Evolutionary conservation across 106 monocot species (phyloP).

Genomic region (Vanilla planifolia): DNA sequence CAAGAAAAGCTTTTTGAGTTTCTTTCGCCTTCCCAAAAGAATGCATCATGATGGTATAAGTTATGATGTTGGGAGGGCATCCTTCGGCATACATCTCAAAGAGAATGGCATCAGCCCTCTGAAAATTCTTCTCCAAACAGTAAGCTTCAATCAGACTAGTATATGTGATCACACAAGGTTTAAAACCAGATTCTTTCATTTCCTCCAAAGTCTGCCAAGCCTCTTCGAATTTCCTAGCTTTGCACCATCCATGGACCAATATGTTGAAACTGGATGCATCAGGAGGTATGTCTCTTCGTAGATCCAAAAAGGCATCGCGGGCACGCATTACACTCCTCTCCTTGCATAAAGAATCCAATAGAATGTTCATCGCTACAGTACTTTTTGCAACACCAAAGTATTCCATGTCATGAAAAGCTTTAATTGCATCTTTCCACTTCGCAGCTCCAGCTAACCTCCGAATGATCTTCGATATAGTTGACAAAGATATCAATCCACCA

Average conservation of each 20-base stretch:
- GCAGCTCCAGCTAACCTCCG: constrained; percentile 77
- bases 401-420: constrained; percentile 45
- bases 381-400: constrained; percentile 60
- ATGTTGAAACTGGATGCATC: constrained; percentile 63
- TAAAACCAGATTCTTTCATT: constrained; percentile 65
- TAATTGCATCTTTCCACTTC: constrained; percentile 67
- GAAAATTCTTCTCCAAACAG: constrained; percentile 62
- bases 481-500: constrained; percentile 48
- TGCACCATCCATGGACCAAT: constrained; percentile 85
- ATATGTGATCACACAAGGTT: constrained; percentile 75
- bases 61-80: constrained; percentile 75
- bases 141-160: constrained; percentile 79
- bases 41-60: constrained; percentile 91
- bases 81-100: constrained; percentile 50
- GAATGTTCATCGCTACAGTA: constrained; percentile 58
- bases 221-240: constrained; percentile 60
- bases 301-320: constrained; percentile 45
- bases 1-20: constrained; percentile 45
- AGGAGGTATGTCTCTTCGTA: constrained; percentile 46
- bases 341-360: constrained; percentile 82
- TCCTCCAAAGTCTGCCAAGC: constrained; percentile 49
- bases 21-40: constrained; percentile 62
- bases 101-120: constrained; percentile 37
- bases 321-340: constrained; percentile 68
- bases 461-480: constrained; percentile 68